These are phyloP conservation scores for Fusarium devonianum DNA, from an alignment of 2,329 filamentous ascomycete genomes.

Conservation along the genomic window DNA sequence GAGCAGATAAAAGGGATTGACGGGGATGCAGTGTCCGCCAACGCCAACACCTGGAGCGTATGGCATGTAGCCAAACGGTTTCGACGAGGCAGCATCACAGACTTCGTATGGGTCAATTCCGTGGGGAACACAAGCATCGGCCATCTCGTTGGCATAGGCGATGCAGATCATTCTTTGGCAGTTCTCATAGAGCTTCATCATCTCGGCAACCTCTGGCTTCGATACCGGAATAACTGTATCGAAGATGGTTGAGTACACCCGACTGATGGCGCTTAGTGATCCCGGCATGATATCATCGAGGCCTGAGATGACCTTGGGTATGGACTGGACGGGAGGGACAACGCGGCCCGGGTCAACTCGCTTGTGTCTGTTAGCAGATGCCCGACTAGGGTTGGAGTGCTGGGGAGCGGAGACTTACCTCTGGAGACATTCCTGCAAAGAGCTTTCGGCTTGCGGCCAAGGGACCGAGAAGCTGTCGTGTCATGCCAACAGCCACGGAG, in stretches of 20 bases:
- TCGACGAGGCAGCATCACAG: constrained; percentile 54
- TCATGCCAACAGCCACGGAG: constrained; percentile 61
- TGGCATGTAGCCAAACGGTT: constrained; percentile 60
- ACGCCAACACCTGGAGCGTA: constrained; percentile 57
- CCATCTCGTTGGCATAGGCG: constrained; percentile 63
- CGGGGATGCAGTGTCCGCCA: constrained; percentile 62
- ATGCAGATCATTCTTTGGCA: constrained; percentile 63
- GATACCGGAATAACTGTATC: constrained; percentile 55
- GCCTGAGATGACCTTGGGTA: constrained; percentile 62
- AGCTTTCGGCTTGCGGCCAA: constrained; percentile 50
- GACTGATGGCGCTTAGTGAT: constrained; percentile 52
- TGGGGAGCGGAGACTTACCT: constrained; percentile 6
- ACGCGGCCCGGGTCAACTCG: constrained; percentile 59
- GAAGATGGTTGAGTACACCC: constrained; percentile 55
- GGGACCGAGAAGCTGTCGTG: constrained; percentile 55
- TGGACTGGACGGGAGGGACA: constrained; percentile 49
- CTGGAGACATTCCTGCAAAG: constrained; percentile 58
- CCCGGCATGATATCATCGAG: constrained; percentile 54
- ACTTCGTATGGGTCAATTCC: constrained; percentile 60
- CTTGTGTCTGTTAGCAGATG: constrained; percentile 34
- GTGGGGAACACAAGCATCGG: constrained; percentile 54
- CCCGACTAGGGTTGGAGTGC: rapidly evolving
- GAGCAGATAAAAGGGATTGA: constrained; percentile 61
- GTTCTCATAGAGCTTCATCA: constrained; percentile 64
- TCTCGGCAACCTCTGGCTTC: constrained; percentile 61